These are phyloP conservation scores for Dothistroma septosporum DNA, from an alignment of 2,329 filamentous ascomycete genomes.

Conservation along the genomic window DNA sequence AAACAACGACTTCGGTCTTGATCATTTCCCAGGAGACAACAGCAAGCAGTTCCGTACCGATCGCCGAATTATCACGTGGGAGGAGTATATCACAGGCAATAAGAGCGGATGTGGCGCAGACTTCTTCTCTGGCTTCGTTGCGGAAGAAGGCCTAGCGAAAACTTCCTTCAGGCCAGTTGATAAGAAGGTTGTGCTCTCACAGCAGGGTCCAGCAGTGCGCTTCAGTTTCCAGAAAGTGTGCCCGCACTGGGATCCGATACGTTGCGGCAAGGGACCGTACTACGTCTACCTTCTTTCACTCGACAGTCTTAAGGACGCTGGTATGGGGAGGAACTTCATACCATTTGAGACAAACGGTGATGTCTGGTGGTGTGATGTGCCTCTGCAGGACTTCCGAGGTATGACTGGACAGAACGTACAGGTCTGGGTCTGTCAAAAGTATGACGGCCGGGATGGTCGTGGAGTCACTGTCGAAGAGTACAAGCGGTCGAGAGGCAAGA, in stretches of 20 bases:
- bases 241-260: slow-evolving; percentile 74
- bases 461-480: slow-evolving; percentile 51
- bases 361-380: slow-evolving; percentile 77
- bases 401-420: slow-evolving; percentile 63
- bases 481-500: slow-evolving; percentile 44
- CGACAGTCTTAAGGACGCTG: slow-evolving; percentile 52
- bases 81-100: slow-evolving; percentile 71
- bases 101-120: slow-evolving; percentile 42
- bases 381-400: slow-evolving; percentile 56
- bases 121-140: slow-evolving; percentile 46
- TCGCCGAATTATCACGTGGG: slow-evolving; percentile 66
- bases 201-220: slow-evolving; percentile 46
- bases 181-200: slow-evolving; percentile 59
- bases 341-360: slow-evolving; percentile 70
- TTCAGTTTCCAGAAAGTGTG: slow-evolving; percentile 80
- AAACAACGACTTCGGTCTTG: slow-evolving; percentile 77
- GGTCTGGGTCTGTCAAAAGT: slow-evolving; percentile 58
- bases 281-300: slow-evolving; percentile 68
- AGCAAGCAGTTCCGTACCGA: slow-evolving; percentile 71
- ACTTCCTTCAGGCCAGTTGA: slow-evolving; percentile 59
- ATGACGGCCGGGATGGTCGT: slow-evolving; percentile 49
- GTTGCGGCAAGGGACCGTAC: slow-evolving; percentile 60
- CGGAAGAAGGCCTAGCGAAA: slow-evolving; percentile 50
- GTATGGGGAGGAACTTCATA: slow-evolving; percentile 62
- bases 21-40: slow-evolving; percentile 71